These are phyloP conservation scores for Candida odintsovae DNA, from an alignment of 805 yeast genomes.

Conservation along the genomic window DNA sequence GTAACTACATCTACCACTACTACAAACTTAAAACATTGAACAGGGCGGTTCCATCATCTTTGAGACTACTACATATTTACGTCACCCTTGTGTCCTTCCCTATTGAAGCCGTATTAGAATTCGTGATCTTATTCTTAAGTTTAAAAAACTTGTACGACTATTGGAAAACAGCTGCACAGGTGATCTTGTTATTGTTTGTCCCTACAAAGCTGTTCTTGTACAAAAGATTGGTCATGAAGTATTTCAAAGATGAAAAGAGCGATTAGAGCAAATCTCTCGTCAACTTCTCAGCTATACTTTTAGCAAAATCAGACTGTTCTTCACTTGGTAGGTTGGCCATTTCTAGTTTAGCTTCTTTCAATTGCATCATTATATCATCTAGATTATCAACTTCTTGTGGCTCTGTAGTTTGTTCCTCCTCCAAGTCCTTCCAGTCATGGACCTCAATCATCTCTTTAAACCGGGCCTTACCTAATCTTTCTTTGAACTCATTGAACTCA, in stretches of 20 bases:
- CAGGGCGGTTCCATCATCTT: slow-evolving; percentile 8
- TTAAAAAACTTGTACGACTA: slow-evolving; percentile 7
- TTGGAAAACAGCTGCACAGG: neutral
- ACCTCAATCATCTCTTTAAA: neutral
- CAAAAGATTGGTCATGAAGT: neutral
- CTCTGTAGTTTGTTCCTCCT: neutral
- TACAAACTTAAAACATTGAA: slow-evolving; percentile 11
- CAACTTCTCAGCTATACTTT: neutral
- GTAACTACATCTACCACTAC: slow-evolving; percentile 14
- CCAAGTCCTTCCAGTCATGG: neutral
- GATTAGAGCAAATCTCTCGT: neutral
- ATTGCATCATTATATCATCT: neutral
- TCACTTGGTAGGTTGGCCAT: neutral
- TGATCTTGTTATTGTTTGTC: slow-evolving; percentile 11
- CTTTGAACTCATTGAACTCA: neutral
- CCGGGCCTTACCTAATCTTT: neutral
- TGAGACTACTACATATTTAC: slow-evolving; percentile 1
- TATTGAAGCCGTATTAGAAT: slow-evolving; percentile 11
- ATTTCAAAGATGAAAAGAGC: neutral
- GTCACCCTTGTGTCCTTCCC: slow-evolving; percentile 10
- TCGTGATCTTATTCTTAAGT: slow-evolving; percentile 15
- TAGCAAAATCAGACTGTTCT: neutral
- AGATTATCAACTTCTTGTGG: neutral
- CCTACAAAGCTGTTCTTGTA: slow-evolving; percentile 14
- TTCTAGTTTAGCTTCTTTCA: neutral